These are phyloP conservation scores for Kwoniella sp. DNA, from an alignment of 768 basidiomycete genomes.

Conservation along the genomic window DNA sequence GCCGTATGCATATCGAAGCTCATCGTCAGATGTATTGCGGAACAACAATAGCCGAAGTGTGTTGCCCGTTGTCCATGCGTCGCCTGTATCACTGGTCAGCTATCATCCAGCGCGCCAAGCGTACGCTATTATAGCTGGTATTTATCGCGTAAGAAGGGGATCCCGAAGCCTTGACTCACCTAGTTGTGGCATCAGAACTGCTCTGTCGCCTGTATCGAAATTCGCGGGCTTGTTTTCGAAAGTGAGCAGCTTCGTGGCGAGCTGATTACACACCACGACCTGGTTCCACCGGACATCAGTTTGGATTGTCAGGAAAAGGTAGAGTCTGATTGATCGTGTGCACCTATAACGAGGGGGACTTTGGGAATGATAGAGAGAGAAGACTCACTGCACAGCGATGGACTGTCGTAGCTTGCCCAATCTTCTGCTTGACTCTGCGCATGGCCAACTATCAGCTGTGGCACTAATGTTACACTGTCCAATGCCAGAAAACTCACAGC, in stretches of 20 bases:
- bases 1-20: constrained; percentile 42
- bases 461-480: neutral
- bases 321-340: too few relatives aligned
- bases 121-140: neutral
- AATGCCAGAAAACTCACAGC: constrained; percentile 30
- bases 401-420: constrained; percentile 48
- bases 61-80: constrained; percentile 49
- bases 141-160: neutral
- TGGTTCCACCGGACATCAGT: too few relatives aligned
- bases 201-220: constrained; percentile 51
- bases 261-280: constrained; percentile 51
- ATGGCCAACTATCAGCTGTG: neutral
- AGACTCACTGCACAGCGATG: constrained; percentile 46
- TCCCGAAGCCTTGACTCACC: constrained; percentile 32
- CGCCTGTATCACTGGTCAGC: constrained; percentile 31
- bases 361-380: too few relatives aligned
- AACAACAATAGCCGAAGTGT: constrained; percentile 48
- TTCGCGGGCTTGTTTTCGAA: constrained; percentile 52
- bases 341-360: too few relatives aligned
- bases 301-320: too few relatives aligned
- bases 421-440: constrained; percentile 44
- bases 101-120: neutral
- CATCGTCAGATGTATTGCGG: constrained; percentile 40
- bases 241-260: constrained; percentile 53
- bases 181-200: constrained; percentile 54